A percentile compares a stretch with the other conserved stretches of the same genome.
These are phyloP conservation scores for Cyphellophora attinorum DNA, from an alignment of 2,329 filamentous ascomycete species.

Conservation along the genomic window DNA sequence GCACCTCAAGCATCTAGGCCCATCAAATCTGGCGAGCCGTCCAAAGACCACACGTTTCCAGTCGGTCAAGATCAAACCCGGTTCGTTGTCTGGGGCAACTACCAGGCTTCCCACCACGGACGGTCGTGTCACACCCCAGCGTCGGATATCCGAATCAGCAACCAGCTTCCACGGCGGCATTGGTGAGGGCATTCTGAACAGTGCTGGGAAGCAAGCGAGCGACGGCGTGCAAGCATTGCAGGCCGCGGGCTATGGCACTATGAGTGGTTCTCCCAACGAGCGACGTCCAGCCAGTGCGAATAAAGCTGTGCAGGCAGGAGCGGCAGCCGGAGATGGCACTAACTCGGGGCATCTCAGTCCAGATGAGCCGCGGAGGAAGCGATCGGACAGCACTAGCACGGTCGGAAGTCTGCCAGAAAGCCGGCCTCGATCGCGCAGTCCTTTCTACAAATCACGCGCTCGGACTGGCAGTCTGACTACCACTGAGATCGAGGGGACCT, in stretches of 20 bases:
- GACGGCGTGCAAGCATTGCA: constrained; percentile 56
- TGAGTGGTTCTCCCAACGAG: constrained; percentile 13
- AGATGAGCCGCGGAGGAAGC: background rate
- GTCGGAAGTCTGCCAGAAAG: constrained; percentile 17
- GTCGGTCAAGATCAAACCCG: constrained; percentile 58
- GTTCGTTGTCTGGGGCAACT: constrained; percentile 25
- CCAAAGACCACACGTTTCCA: constrained; percentile 53
- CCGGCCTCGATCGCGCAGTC: constrained; percentile 20
- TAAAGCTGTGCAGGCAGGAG: constrained; percentile 18
- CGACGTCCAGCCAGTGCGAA: constrained; percentile 15
- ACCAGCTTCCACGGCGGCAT: constrained; percentile 41
- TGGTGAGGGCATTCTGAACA: constrained; percentile 43
- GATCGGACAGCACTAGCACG: constrained; percentile 15
- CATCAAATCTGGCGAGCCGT: constrained; percentile 52
- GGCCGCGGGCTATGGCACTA: constrained; percentile 39
- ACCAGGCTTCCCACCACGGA: constrained; percentile 30
- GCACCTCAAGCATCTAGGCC: constrained; percentile 54
- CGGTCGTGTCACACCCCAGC: constrained; percentile 26
- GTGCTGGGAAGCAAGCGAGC: constrained; percentile 49
- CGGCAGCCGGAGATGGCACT: background rate
- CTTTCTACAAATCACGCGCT: constrained; percentile 35
- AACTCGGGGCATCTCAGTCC: background rate
- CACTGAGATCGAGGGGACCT: constrained; percentile 63
- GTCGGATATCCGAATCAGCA: constrained; percentile 19
- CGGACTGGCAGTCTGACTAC: constrained; percentile 71